A percentile compares a stretch with the other conserved stretches of the same genome.
phyloP scores from a whole-genome alignment of 163 green algal genomes.

The Chloromonas sp. region DNA sequence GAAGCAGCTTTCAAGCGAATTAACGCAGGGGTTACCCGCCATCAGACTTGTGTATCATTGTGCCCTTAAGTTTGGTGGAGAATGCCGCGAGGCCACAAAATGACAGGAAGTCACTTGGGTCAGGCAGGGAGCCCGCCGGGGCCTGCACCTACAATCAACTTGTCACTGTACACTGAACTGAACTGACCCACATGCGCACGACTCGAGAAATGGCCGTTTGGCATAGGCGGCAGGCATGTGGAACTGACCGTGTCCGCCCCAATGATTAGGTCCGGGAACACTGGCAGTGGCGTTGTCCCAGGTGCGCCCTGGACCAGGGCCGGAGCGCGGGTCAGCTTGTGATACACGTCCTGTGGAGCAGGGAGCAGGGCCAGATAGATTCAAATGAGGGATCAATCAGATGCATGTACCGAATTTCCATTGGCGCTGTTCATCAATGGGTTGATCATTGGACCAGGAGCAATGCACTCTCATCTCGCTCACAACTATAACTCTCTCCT shows the following conservation, averaged over 20 bases:
- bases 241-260: constrained; percentile 72
- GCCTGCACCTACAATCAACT: background rate
- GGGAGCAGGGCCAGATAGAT: background rate
- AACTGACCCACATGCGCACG: background rate
- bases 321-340: background rate
- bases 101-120: background rate
- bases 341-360: background rate
- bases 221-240: background rate
- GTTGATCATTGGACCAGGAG: no score
- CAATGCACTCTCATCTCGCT: no score
- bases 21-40: no score
- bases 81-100: background rate
- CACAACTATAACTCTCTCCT: no score
- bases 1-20: no score
- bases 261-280: constrained; percentile 60
- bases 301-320: background rate
- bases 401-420: background rate
- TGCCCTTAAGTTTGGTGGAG: no score
- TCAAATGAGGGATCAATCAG: background rate
- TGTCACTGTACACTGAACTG: background rate
- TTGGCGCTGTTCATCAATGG: no score
- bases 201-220: background rate
- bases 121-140: background rate
- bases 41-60: no score
- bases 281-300: background rate